Evolutionary conservation across 495 filamentous ascomycete species (phyloP).

Genomic region (Entonaema liquescens): DNA sequence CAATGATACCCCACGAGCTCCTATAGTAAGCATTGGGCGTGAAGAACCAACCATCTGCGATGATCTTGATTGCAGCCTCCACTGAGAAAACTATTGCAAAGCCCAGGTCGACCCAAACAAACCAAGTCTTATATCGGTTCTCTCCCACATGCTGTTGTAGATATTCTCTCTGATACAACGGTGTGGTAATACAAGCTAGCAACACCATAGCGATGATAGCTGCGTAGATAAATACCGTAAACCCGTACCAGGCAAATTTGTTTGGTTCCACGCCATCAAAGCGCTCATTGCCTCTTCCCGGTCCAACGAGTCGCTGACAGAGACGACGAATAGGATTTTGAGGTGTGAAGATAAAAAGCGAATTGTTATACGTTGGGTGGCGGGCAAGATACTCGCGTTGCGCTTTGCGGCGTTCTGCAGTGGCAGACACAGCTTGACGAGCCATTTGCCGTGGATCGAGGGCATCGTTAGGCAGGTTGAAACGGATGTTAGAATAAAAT

Average conservation of each 20-base stretch:
- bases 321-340: constrained; percentile 77
- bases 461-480: constrained; percentile 75
- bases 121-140: constrained; percentile 78
- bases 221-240: constrained; percentile 92
- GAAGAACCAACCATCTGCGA: constrained; percentile 96
- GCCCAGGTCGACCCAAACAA: constrained; percentile 87
- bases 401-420: constrained; percentile 80
- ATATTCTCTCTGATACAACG: constrained; percentile 88
- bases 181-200: constrained; percentile 92
- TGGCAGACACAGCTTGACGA: constrained; percentile 84
- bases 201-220: constrained; percentile 97
- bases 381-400: constrained; percentile 89
- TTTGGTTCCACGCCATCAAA: constrained; percentile 88
- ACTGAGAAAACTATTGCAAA: constrained; percentile 89
- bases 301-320: constrained; percentile 92
- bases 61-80: constrained; percentile 90
- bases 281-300: constrained; percentile 84
- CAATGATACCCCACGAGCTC: constrained; percentile 96
- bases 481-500: constrained; percentile 85
- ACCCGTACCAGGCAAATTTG: constrained; percentile 86
- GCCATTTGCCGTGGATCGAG: constrained; percentile 88
- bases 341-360: constrained; percentile 86
- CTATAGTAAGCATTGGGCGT: constrained; percentile 97
- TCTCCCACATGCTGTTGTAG: constrained; percentile 60
- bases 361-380: constrained; percentile 91